Conservation (phyloP, 495 filamentous ascomycete genomes). For the Cercophora newfieldiana region DNA sequence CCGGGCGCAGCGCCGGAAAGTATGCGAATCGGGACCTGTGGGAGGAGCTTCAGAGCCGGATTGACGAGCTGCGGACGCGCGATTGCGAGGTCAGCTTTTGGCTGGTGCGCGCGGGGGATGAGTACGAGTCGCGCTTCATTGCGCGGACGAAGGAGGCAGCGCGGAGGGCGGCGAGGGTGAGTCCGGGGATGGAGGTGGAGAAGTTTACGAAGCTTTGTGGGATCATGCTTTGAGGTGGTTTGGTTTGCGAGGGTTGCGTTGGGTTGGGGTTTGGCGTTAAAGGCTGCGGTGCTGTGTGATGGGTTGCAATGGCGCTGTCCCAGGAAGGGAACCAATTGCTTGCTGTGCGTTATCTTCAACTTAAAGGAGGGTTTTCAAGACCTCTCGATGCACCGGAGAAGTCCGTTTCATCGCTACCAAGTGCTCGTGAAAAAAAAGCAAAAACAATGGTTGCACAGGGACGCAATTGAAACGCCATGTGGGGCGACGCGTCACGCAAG, state of each 20-base stretch:
- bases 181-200: conserved; percentile 11
- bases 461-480: no score
- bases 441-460: no score
- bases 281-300: no score
- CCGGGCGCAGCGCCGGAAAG: background rate
- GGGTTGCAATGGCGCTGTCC: no score
- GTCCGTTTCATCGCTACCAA: no score
- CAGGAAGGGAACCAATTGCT: no score
- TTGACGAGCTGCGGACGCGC: conserved; percentile 27
- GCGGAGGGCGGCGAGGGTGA: conserved; percentile 22
- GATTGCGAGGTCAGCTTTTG: conserved; percentile 38
- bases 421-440: background rate
- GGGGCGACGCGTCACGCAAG: no score
- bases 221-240: conserved; percentile 25
- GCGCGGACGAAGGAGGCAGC: conserved; percentile 30
- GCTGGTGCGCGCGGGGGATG: conserved; percentile 20
- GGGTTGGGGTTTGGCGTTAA: no score
- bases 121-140: conserved; percentile 21
- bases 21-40: conserved; percentile 47
- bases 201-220: conserved; percentile 33
- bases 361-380: no score
- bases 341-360: no score
- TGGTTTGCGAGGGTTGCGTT: no score
- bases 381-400: no score
- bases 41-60: conserved; percentile 36